Evolutionary conservation across 2,329 filamentous ascomycete species (phyloP).

Genomic region (Chaetomiaceae sp.): DNA sequence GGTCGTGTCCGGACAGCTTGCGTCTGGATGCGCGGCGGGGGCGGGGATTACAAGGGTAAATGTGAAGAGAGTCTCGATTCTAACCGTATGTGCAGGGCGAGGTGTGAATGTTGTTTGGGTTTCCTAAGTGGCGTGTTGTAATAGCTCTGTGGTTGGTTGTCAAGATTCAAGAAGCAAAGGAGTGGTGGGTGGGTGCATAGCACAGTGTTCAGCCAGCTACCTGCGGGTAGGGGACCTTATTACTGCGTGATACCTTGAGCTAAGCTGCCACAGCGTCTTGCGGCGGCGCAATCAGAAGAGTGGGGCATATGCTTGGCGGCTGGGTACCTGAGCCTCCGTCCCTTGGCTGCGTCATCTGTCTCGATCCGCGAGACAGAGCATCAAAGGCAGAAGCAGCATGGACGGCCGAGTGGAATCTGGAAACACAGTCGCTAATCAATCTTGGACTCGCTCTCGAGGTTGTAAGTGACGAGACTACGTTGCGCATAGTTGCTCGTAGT

Average conservation of each 20-base stretch:
- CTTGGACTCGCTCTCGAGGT: too few relatives aligned
- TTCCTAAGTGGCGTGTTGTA: not conserved
- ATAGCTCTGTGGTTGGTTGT: not conserved
- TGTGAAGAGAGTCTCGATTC: not conserved
- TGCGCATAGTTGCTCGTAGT: too few relatives aligned
- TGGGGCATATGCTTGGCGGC: not conserved
- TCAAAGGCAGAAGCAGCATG: too few relatives aligned
- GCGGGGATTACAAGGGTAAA: constrained; percentile 1
- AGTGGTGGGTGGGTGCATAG: not conserved
- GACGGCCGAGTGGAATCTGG: too few relatives aligned
- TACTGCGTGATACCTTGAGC: too few relatives aligned
- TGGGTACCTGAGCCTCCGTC: not conserved
- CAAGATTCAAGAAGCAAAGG: not conserved
- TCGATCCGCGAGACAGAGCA: not conserved
- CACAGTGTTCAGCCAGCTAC: not conserved
- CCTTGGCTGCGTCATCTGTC: constrained; percentile 8
- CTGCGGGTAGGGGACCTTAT: not conserved
- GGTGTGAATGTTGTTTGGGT: not conserved
- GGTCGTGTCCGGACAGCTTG: not conserved
- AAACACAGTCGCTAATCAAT: too few relatives aligned
- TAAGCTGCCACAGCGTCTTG: constrained; percentile 1
- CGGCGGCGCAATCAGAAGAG: constrained; percentile 13
- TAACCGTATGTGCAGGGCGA: not conserved
- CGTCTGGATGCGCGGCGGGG: not conserved
- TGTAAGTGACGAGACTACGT: too few relatives aligned